phyloP scores from a whole-genome alignment of 2,329 filamentous ascomycete species.

The Ceratocystis variospora region DNA sequence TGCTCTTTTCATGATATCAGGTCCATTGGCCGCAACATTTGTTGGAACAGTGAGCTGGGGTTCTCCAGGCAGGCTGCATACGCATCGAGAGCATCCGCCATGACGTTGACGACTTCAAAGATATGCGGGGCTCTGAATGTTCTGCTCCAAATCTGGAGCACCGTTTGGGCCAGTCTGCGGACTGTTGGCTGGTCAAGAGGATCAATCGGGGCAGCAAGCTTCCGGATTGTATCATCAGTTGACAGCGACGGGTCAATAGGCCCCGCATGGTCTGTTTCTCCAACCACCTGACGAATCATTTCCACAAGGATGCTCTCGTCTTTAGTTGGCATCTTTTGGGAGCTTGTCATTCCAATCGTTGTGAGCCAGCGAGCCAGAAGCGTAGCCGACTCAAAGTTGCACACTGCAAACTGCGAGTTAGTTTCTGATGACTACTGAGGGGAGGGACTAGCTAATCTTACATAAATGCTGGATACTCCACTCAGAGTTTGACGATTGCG shows the following conservation, averaged over 20 bases:
- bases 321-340: slow-evolving; percentile 35
- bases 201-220: slow-evolving; percentile 30
- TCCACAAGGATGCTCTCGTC: slow-evolving; percentile 44
- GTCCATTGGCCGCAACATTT: slow-evolving; percentile 11
- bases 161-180: slow-evolving; percentile 42
- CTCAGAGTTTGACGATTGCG: slow-evolving; percentile 45
- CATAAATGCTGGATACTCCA: slow-evolving; percentile 51
- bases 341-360: slow-evolving; percentile 39
- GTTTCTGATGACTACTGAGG: neutral
- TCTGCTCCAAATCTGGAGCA: slow-evolving; percentile 47
- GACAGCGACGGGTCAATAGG: slow-evolving; percentile 44
- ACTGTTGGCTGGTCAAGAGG: slow-evolving; percentile 38
- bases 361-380: slow-evolving; percentile 48
- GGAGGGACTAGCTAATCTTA: slow-evolving; percentile 27
- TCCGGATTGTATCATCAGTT: slow-evolving; percentile 23
- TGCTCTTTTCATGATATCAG: neutral
- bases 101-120: slow-evolving; percentile 45
- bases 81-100: slow-evolving; percentile 42
- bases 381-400: slow-evolving; percentile 48
- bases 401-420: slow-evolving; percentile 30
- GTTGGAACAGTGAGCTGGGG: slow-evolving; percentile 23
- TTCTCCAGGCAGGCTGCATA: slow-evolving; percentile 46
- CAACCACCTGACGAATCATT: slow-evolving; percentile 43
- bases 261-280: slow-evolving; percentile 49
- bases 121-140: slow-evolving; percentile 48